Base-by-base conservation (phyloP, 2,329 filamentous ascomycete species). In the Trichoderma sp. region DNA sequence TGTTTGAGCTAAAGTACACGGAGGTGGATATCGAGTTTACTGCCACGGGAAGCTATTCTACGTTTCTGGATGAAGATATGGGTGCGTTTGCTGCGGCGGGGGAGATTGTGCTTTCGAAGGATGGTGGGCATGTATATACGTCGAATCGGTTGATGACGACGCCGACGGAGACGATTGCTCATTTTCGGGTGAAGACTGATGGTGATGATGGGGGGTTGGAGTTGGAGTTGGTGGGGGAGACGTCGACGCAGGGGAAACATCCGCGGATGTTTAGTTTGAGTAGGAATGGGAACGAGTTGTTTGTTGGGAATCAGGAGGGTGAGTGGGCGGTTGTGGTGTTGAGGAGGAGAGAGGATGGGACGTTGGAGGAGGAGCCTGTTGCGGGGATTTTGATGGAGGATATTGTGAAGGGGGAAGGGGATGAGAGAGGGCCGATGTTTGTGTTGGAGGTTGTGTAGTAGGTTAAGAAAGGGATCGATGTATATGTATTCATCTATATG, bases 131-230 rank as follows among this genome's bases (percentile, higher is more conserved):
- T 77, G 74, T 87, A 17, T 88, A 88, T 77, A 81, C 87, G 64
- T 85, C 85, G 47, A 88, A 88, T 81, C 84, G 86, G 3, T 73
- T 86, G 39, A 84, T 81, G 1, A 84, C 83, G 68, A 80, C 81
- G 39, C 74, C 74, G 5, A 82, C 82, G 7, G 86, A 88, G 79
- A 84, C 79, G 74, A 82, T 88, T 75, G 81, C 84, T 5, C 83
- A 84, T 77, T 87, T 87, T 76, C 77, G 76, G 74, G 73, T 83
- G 59, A 66, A 73, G 8, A 2, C 3, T 23, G 8, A 43, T 11
- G 6, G 8, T 15, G 34, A 28, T 8, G 50, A 12, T 2, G 53
- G 20, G 3, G 69, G 12, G 5, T 7, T 70, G 13, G 23, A 32
- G n/a, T 79, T 85, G 70, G 74, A 77, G 53, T 81, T 81, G 67